A percentile compares a stretch with the other conserved stretches of the same genome.
phyloP scores from a whole-genome alignment of 495 filamentous ascomycete species.

The Cercophora newfieldiana region DNA sequence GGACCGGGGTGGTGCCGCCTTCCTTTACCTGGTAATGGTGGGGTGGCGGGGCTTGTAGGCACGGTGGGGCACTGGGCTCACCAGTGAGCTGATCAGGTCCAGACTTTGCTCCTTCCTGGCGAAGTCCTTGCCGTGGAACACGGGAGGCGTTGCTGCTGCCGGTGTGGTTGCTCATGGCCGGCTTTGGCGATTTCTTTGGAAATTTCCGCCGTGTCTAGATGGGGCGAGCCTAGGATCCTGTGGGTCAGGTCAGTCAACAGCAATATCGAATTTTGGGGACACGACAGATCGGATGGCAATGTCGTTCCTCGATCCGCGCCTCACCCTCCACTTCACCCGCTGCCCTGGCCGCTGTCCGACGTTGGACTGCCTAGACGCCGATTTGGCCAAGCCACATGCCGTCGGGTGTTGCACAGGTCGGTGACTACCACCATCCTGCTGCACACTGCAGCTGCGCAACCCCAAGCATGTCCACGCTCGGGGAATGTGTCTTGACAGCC shows the following conservation, averaged over 20 bases:
- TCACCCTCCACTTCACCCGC: background rate
- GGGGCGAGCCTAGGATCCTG: background rate
- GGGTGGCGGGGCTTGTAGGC: slow-evolving; percentile 1
- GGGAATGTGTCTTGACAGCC: background rate
- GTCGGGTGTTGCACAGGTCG: background rate
- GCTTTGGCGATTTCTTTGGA: background rate
- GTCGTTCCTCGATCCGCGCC: background rate
- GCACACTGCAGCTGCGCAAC: slow-evolving; percentile 3
- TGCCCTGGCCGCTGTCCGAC: background rate
- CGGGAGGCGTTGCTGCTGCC: background rate
- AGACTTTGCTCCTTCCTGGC: background rate
- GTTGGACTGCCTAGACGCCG: background rate
- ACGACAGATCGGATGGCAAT: background rate
- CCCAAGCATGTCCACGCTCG: background rate
- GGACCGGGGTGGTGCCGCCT: slow-evolving; percentile 10
- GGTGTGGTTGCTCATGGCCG: background rate
- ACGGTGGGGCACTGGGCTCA: background rate
- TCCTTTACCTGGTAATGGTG: slow-evolving; percentile 3
- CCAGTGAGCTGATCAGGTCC: background rate
- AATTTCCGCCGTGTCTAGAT: background rate
- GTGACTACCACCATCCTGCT: background rate
- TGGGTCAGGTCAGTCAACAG: background rate
- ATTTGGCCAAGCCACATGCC: background rate
- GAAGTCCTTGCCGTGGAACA: background rate
- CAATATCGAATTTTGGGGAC: background rate